These are phyloP conservation scores for Lasiodiplodia hormozganensis DNA, from an alignment of 2,329 filamentous ascomycete species.

Conservation along the genomic window DNA sequence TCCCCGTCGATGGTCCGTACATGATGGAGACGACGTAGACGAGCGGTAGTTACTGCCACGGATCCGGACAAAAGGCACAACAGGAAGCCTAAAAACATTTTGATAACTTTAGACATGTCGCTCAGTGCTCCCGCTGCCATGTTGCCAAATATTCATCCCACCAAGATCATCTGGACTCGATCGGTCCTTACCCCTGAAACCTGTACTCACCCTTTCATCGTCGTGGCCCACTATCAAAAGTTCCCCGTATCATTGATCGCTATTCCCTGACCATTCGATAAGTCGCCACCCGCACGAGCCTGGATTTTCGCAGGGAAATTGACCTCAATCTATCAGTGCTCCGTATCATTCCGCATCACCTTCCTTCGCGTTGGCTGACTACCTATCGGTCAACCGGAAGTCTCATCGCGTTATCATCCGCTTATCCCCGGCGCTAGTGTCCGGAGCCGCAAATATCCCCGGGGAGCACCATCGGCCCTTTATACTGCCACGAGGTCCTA, in stretches of 20 bases:
- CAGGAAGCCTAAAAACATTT: not conserved
- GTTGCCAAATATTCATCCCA: not conserved
- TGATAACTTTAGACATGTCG: not conserved
- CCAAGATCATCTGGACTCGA: not conserved
- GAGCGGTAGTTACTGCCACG: not conserved
- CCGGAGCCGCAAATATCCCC: not conserved
- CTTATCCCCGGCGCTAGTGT: not conserved
- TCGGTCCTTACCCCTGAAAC: not conserved
- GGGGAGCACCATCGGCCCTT: no score
- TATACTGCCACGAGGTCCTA: no score
- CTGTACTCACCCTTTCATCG: not conserved
- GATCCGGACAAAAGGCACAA: not conserved
- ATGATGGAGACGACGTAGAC: not conserved
- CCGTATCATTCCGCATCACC: not conserved
- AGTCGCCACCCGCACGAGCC: not conserved
- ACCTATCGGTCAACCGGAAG: not conserved
- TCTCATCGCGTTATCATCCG: not conserved
- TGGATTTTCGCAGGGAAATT: not conserved
- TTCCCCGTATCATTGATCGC: conserved; percentile 2
- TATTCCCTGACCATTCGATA: not conserved
- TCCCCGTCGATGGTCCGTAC: not conserved
- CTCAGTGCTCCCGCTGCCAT: not conserved
- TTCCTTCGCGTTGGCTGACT: not conserved
- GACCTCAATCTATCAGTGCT: not conserved
- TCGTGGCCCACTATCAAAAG: not conserved